Conservation (phyloP, 345 rosid genomes). For the Populus euphratica region DNA sequence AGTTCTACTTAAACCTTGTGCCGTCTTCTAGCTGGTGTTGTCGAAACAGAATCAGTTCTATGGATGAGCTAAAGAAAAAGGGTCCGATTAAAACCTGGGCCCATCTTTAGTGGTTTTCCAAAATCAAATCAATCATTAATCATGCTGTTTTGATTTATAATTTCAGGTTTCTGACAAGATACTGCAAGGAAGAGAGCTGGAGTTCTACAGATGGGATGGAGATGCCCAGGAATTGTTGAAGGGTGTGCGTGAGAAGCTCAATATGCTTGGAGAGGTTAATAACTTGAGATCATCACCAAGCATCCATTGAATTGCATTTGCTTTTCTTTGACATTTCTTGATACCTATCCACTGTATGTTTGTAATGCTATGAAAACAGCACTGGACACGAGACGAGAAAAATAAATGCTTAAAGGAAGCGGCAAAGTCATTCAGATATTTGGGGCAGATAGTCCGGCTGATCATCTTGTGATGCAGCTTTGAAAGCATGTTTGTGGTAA, state of each 20-base stretch:
- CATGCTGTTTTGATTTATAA: neutral
- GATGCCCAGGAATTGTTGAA: slow-evolving; percentile 52
- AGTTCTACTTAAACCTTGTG: neutral
- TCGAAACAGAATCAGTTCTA: neutral
- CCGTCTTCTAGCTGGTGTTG: neutral
- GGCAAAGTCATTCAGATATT: slow-evolving; percentile 58
- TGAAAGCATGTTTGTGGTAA: slow-evolving; percentile 1
- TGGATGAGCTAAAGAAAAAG: neutral
- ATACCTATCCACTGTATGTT: slow-evolving; percentile 9
- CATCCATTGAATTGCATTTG: slow-evolving; percentile 6
- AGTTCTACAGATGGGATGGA: slow-evolving; percentile 66
- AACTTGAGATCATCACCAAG: slow-evolving; percentile 9
- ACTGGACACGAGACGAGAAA: slow-evolving; percentile 75
- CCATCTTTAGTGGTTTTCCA: neutral
- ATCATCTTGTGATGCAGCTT: slow-evolving; percentile 45
- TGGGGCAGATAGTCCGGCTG: slow-evolving; percentile 84
- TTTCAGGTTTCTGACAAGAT: slow-evolving; percentile 67
- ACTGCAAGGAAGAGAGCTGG: slow-evolving; percentile 67
- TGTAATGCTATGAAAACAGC: slow-evolving; percentile 40
- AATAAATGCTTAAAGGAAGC: slow-evolving; percentile 85
- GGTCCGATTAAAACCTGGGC: too few relatives aligned
- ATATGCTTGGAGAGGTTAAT: slow-evolving; percentile 78
- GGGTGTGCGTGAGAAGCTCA: slow-evolving; percentile 71
- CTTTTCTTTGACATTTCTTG: slow-evolving; percentile 15
- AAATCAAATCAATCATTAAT: neutral